These are phyloP conservation scores for Pyrenopolyporus hunteri DNA, from an alignment of 495 filamentous ascomycete genomes.

Conservation along the genomic window DNA sequence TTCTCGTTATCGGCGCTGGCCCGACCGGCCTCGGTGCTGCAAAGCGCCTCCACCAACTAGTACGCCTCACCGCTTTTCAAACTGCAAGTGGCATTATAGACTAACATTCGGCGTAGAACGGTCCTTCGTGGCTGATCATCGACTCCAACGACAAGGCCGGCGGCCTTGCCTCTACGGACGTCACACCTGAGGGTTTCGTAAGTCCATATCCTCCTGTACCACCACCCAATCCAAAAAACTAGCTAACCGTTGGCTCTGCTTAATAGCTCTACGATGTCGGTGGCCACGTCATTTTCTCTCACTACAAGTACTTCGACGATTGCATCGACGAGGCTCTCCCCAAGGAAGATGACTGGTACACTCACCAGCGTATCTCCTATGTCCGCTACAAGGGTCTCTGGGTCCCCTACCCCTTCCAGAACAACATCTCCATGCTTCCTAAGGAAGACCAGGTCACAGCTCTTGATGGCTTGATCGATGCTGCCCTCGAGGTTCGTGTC, in stretches of 20 bases:
- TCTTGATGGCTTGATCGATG: slow-evolving; percentile 97
- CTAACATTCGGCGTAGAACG: slow-evolving; percentile 63
- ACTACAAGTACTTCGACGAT: slow-evolving; percentile 99
- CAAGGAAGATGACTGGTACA: slow-evolving; percentile 93
- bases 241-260: slow-evolving; percentile 29
- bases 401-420: slow-evolving; percentile 99
- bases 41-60: slow-evolving; percentile 95
- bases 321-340: slow-evolving; percentile 96
- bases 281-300: slow-evolving; percentile 99
- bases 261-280: slow-evolving; percentile 95
- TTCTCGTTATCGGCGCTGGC: slow-evolving; percentile 97
- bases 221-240: slow-evolving; percentile 1
- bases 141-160: slow-evolving; percentile 93
- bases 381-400: slow-evolving; percentile 94
- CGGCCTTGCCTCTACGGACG: slow-evolving; percentile 95
- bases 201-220: slow-evolving; percentile 51
- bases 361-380: slow-evolving; percentile 97
- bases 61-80: slow-evolving; percentile 56
- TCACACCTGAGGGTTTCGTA: slow-evolving; percentile 97
- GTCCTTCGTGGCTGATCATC: slow-evolving; percentile 93
- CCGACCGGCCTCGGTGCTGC: slow-evolving; percentile 96
- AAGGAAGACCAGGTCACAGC: slow-evolving; percentile 96
- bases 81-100: slow-evolving; percentile 6
- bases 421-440: slow-evolving; percentile 98
- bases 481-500: slow-evolving; percentile 82